phyloP scores from a whole-genome alignment of 148 eudicot species.

The Arbutus unedo region DNA sequence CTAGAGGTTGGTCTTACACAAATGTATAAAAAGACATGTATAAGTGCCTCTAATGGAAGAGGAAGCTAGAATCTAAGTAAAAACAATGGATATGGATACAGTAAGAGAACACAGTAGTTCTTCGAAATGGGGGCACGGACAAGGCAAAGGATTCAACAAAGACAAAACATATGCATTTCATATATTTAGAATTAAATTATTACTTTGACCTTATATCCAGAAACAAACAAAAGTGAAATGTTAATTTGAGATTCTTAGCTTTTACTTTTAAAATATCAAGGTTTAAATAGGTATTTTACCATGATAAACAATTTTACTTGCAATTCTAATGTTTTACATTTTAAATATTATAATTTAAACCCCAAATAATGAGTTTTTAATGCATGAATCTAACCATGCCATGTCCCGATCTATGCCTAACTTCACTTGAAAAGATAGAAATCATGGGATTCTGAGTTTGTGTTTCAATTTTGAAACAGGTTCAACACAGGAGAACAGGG shows the following conservation, averaged over 20 bases:
- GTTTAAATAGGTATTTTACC: background rate
- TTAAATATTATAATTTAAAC: background rate
- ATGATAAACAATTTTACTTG: background rate
- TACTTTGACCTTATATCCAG: too few species aligned
- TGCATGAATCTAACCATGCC: background rate
- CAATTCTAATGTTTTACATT: background rate
- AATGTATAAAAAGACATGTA: background rate
- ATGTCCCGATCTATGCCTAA: background rate
- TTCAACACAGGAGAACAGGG: slow-evolving; percentile 51
- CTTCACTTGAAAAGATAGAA: background rate
- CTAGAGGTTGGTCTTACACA: slow-evolving; percentile 49
- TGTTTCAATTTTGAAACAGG: slow-evolving; percentile 37
- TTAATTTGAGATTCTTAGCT: background rate
- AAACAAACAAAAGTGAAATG: background rate
- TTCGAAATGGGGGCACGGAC: background rate
- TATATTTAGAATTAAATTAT: too few species aligned
- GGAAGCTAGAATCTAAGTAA: background rate
- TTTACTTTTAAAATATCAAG: background rate
- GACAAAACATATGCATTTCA: background rate
- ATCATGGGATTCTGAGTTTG: background rate
- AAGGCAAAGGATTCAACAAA: background rate
- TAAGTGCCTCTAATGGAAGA: background rate
- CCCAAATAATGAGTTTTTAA: background rate
- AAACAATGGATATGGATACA: background rate
- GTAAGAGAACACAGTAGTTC: background rate